Conservation (phyloP, 371 early-diverging fungal genomes). For the Mucor racemosus region DNA sequence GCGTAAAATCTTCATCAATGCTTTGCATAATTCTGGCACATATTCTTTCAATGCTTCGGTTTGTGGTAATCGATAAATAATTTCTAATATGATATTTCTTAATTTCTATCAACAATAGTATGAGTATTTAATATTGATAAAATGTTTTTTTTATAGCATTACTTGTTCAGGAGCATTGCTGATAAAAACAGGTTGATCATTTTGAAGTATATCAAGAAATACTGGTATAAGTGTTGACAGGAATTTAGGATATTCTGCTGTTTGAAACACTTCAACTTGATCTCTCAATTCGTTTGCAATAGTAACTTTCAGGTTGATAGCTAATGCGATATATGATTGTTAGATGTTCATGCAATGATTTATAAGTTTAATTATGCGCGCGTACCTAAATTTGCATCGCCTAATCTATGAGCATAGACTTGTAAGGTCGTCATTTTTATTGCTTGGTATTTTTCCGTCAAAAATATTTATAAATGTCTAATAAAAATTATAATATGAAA, state of each 20-base stretch:
- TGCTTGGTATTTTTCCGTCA: constrained; percentile 5
- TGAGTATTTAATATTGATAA: background rate
- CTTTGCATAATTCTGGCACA: constrained; percentile 60
- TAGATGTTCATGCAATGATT: background rate
- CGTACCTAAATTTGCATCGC: constrained; percentile 65
- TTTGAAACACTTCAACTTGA: constrained; percentile 88
- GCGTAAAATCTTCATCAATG: constrained; percentile 79
- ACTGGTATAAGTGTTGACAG: constrained; percentile 82
- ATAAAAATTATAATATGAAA: background rate
- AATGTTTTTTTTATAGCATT: constrained; percentile 11
- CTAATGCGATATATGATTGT: constrained; percentile 13
- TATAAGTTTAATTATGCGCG: too few relatives aligned
- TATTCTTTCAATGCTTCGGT: constrained; percentile 77
- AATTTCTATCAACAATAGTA: constrained; percentile 72
- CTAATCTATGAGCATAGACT: constrained; percentile 71
- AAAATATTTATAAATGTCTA: background rate
- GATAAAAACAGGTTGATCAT: constrained; percentile 79
- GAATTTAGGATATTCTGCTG: constrained; percentile 82
- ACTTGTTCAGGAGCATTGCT: constrained; percentile 87
- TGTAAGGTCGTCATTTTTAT: constrained; percentile 59
- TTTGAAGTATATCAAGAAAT: constrained; percentile 77
- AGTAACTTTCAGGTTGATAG: constrained; percentile 73
- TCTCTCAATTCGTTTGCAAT: constrained; percentile 92
- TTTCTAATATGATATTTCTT: constrained; percentile 88
- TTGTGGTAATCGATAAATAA: constrained; percentile 90